Evolutionary conservation across 1,139 yeast species (phyloP).

Genomic region (Spencermartinsiella ligniputridi): DNA sequence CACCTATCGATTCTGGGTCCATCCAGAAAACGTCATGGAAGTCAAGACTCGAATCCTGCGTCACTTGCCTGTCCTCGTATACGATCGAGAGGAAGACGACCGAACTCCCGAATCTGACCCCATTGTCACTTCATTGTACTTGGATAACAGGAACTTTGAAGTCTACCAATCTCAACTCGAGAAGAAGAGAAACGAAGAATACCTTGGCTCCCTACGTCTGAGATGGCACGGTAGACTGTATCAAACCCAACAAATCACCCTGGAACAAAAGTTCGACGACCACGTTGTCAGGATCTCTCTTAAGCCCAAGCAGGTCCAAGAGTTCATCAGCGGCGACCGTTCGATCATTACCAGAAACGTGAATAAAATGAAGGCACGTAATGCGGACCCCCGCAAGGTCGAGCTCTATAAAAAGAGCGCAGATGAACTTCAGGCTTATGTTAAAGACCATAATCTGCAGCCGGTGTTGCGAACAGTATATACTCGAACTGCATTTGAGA

Average conservation of each 20-base stretch:
- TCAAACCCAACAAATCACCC: conserved; percentile 68
- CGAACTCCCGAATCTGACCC: conserved; percentile 56
- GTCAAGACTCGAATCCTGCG: conserved; percentile 90
- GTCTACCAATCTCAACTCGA: conserved; percentile 80
- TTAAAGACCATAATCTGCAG: conserved; percentile 61
- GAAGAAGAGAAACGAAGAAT: conserved; percentile 44
- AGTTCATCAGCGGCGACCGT: conserved; percentile 46
- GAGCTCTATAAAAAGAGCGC: conserved; percentile 53
- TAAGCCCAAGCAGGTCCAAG: conserved; percentile 75
- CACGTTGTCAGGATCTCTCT: conserved; percentile 52
- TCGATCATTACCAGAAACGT: conserved; percentile 46
- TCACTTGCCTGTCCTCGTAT: conserved; percentile 87
- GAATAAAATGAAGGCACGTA: conserved; percentile 53
- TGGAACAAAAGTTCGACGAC: conserved; percentile 70
- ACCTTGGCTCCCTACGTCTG: conserved; percentile 73
- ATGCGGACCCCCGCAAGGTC: conserved; percentile 38
- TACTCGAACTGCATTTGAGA: conserved; percentile 93
- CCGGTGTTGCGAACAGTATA: conserved; percentile 85
- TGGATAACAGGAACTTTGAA: conserved; percentile 79
- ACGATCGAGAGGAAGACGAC: conserved; percentile 41
- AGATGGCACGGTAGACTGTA: conserved; percentile 86
- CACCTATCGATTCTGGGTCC: conserved; percentile 91
- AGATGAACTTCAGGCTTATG: conserved; percentile 57
- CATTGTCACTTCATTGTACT: conserved; percentile 77
- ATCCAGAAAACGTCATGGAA: conserved; percentile 94